Conservation (phyloP, 2,329 filamentous ascomycete genomes). For the Cordyceps fumosorosea region DNA sequence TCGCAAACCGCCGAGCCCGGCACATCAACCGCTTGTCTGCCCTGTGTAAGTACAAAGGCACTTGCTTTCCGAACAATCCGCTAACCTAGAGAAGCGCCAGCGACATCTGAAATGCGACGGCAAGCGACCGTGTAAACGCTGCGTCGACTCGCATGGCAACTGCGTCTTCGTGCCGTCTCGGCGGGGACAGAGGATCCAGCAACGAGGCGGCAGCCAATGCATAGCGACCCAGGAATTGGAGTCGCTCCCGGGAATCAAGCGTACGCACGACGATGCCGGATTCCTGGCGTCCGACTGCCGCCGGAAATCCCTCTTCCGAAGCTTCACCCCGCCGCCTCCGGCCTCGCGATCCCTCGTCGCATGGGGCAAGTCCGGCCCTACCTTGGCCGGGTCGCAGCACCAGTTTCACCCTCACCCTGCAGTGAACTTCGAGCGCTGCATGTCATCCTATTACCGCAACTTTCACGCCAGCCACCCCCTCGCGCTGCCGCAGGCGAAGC, state of each 20-base stretch:
- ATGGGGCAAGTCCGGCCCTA: not conserved
- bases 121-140: not conserved
- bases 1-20: not conserved
- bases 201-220: not conserved
- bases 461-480: constrained; percentile 8
- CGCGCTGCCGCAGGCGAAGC: not conserved
- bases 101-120: constrained; percentile 7
- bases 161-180: constrained; percentile 8
- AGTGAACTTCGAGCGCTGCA: not conserved
- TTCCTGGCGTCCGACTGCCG: not conserved
- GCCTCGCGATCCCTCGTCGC: not conserved
- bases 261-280: not conserved
- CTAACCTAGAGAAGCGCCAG: not conserved
- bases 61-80: not conserved
- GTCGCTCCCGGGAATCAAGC: not conserved
- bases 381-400: not conserved
- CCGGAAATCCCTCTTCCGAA: not conserved
- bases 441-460: constrained; percentile 4
- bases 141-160: not conserved
- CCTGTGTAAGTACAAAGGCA: not conserved
- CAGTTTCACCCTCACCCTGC: not conserved
- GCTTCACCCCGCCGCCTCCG: not conserved
- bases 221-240: not conserved
- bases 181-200: not conserved
- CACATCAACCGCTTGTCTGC: not conserved